Evolutionary conservation across 225 moss, liverwort and hornwort species (phyloP).

Genomic region (Polytrichum commune): DNA sequence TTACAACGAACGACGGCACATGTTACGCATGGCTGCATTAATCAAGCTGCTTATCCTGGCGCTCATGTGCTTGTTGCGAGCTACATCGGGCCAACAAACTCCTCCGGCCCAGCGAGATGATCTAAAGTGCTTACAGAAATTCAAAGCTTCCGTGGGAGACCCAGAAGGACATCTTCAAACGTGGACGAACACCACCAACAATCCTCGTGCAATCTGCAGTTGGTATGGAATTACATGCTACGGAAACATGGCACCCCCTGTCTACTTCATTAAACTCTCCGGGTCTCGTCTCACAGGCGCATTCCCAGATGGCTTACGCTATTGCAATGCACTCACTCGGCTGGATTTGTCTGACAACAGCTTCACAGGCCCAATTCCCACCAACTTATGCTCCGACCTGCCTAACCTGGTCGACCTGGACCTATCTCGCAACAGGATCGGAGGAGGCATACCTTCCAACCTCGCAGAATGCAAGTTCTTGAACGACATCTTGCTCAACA

Average conservation of each 20-base stretch:
- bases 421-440: constrained; percentile 57
- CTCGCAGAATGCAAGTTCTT: constrained; percentile 62
- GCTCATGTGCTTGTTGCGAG: constrained; percentile 5
- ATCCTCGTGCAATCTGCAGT: constrained; percentile 42
- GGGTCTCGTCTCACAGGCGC: constrained; percentile 54
- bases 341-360: constrained; percentile 75
- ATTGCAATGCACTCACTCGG: constrained; percentile 52
- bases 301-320: constrained; percentile 63
- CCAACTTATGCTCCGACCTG: constrained; percentile 62
- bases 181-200: constrained; percentile 45
- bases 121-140: constrained; percentile 60
- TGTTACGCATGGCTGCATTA: constrained; percentile 29
- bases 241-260: constrained; percentile 48
- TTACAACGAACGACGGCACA: too few species aligned
- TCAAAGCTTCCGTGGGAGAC: constrained; percentile 73
- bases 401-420: constrained; percentile 57
- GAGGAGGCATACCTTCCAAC: constrained; percentile 46
- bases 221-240: constrained; percentile 71
- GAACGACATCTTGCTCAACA: constrained; percentile 61
- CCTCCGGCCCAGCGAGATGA: constrained; percentile 36
- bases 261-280: constrained; percentile 59
- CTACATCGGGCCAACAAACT: not conserved
- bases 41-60: constrained; percentile 15
- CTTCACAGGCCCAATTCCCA: constrained; percentile 74
- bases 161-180: constrained; percentile 40